Evolutionary conservation across 441 rosid genomes (phyloP), one percentile per base, ranked within the genome.

Genomic region (Jatropha multifida): DNA sequence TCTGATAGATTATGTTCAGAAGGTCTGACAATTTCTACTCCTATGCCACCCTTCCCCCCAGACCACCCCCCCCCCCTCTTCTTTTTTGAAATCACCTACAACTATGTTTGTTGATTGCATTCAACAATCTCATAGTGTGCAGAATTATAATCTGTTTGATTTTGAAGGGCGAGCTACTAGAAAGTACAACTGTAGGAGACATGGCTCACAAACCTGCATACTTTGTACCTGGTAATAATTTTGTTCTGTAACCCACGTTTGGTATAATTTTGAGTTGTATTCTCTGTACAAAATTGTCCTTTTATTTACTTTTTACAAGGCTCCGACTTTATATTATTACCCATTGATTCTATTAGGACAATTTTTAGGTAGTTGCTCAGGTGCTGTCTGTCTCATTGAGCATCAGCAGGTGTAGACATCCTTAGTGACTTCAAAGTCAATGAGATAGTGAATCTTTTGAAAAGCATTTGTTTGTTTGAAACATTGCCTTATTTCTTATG

Each of bases 141-240:
- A 80, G 87, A 86, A 81, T 71, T 78, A 69, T 82, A 40, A 81
- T 77, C 41, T 86, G 73, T 90, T 90, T 88, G 73, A 80, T 94
- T 92, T 90, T 92, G 88, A 92, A 96, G 98, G 98, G 98, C 79
- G 98, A 92, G 83, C 86, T 87, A 63, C 87, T 92, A 76, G 98
- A 89, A 84, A 88, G 88, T 84, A 92, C 98, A 46, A 80, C 82
- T 27, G 97, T 92, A 74, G 96, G 95, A 74, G 96, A 88, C 77
- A 90, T 92, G 98, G 98, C 99, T 84, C 98, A 96, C 78, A 96
- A 94, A 78, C 99, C 99, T 77, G 97, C 99, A 48, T 96, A 88
- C 84, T 96, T 94, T 46, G 98, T 96, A 64, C 99, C 98, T 12
- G 98, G 98, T 94, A 94, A 87, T 72, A 51, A 65, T 78, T 58